Evolutionary conservation across 306 rosid species (phyloP), one percentile per base, ranked within the genome.

Genomic region (Pyrus pyrifolia): DNA sequence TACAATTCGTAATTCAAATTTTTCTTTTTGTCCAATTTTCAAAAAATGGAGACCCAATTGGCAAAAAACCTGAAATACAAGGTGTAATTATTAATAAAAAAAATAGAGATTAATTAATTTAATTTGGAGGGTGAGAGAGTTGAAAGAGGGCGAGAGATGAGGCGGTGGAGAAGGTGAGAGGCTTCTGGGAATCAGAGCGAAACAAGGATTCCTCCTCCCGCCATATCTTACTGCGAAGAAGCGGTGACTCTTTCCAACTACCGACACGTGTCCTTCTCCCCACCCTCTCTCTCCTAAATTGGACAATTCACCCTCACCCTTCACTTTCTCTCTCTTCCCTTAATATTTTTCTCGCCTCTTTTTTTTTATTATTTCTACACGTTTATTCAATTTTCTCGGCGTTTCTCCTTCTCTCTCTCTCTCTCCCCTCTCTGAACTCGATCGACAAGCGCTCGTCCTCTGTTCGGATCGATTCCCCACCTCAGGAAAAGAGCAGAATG

Each of bases 381-480:
- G 13, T 67, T 63, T 59, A 63, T 74, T 64, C 13, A 21, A 23
- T 75, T 77, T 66, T 70, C 67, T 46, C 35, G 57, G 78, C 40
- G 80, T 55, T 25, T 35, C 79, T 65, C n/a, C 7, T 18, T 23
- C 74, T 73, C 71, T 60, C 29, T 67, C 45, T 27, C 51, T 78
- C 27, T 27, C n/a, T 25, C 25, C 30, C 76, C 31, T 57, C 40
- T 59, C 78, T 78, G 73, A 83, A 77, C 91, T 78, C 93, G 90
- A 91, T 89, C 98, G 90, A 73, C 91, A 78, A 88, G 74, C 70
- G 23, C 78, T 61, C 73, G 74, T 65, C 67, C 81, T 80, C 88
- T 81, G 78, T 77, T 74, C 88, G 85, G 85, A 78, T 89, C 87
- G 86, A 86, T 81, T 83, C 82, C 83, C 83, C 80, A 55, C 73